Percentiles rank a stretch among this genome's conserved stretches.
Evolutionary conservation across 2,329 filamentous ascomycete genomes (phyloP).

Genomic region (Arachnomyces sp.): DNA sequence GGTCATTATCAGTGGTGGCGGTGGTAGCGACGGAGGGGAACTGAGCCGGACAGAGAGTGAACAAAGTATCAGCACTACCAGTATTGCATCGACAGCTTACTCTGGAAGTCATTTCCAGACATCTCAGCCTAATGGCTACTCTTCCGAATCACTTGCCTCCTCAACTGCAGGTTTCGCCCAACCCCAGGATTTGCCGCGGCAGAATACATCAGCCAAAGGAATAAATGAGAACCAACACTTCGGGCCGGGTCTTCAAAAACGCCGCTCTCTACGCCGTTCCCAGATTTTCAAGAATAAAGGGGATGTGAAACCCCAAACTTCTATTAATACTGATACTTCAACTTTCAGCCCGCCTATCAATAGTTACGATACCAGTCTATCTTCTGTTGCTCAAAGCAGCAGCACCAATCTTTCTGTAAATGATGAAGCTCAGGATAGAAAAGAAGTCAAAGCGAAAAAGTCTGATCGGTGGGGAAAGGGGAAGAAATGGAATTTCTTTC

Average conservation of each 20-base stretch:
- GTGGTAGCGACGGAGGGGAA: constrained; percentile 28
- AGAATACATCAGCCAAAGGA: constrained; percentile 8
- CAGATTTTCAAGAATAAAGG: constrained; percentile 20
- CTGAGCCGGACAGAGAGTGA: constrained; percentile 33
- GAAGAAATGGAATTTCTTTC: constrained; percentile 54
- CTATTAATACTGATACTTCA: constrained; percentile 18
- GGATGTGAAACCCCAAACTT: constrained; percentile 10
- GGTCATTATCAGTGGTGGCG: constrained; percentile 40
- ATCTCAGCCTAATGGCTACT: constrained; percentile 22
- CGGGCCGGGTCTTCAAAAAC: constrained; percentile 12
- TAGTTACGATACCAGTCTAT: constrained; percentile 12
- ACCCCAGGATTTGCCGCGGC: constrained; percentile 5
- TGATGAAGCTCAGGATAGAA: constrained; percentile 7
- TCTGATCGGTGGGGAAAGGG: constrained; percentile 27
- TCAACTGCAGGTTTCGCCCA: not conserved
- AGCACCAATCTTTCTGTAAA: constrained; percentile 12
- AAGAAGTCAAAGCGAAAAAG: constrained; percentile 19
- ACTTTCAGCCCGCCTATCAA: constrained; percentile 17
- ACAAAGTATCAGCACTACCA: constrained; percentile 30
- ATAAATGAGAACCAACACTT: constrained; percentile 7
- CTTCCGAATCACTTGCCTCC: constrained; percentile 25
- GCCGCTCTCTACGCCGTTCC: constrained; percentile 19
- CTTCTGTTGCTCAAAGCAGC: constrained; percentile 8
- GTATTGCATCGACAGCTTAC: constrained; percentile 22
- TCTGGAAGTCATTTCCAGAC: constrained; percentile 15